phyloP scores from a whole-genome alignment of 768 basidiomycete species.

The Scleroderma citrinum region DNA sequence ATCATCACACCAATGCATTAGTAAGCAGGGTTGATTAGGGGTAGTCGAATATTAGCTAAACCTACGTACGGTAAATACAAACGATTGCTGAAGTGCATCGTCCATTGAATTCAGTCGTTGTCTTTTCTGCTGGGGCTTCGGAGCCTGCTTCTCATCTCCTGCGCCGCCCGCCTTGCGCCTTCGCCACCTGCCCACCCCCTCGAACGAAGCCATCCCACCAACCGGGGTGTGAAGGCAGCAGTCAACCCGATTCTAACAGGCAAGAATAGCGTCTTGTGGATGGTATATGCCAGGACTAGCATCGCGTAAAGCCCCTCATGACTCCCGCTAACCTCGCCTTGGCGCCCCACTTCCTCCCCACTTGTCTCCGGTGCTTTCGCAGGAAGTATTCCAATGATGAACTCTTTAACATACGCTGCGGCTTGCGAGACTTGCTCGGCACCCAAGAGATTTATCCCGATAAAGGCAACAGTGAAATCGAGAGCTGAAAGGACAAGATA shows the following conservation, averaged over 20 bases:
- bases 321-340: conserved; percentile 32
- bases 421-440: conserved; percentile 80
- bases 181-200: conserved; percentile 77
- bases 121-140: conserved; percentile 18
- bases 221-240: conserved; percentile 72
- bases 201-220: conserved; percentile 80
- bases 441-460: conserved; percentile 79
- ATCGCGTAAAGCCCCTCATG: conserved; percentile 86
- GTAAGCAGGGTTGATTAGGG: too few species aligned
- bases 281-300: conserved; percentile 85
- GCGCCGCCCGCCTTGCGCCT: conserved; percentile 62
- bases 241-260: conserved; percentile 89
- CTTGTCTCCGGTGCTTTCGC: conserved; percentile 61
- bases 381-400: conserved; percentile 39
- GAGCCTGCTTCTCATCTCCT: conserved; percentile 34
- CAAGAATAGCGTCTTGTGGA: conserved; percentile 92
- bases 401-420: conserved; percentile 52
- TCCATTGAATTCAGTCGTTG: conserved; percentile 21
- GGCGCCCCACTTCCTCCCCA: conserved; percentile 52
- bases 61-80: too few species aligned
- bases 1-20: too few species aligned
- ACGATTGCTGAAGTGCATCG: too few species aligned
- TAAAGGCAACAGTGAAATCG: conserved; percentile 84
- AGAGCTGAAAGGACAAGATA: conserved; percentile 68
- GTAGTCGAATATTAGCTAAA: too few species aligned